Base-by-base conservation (phyloP, 441 rosid genomes). In the Corymbia calophylla region DNA sequence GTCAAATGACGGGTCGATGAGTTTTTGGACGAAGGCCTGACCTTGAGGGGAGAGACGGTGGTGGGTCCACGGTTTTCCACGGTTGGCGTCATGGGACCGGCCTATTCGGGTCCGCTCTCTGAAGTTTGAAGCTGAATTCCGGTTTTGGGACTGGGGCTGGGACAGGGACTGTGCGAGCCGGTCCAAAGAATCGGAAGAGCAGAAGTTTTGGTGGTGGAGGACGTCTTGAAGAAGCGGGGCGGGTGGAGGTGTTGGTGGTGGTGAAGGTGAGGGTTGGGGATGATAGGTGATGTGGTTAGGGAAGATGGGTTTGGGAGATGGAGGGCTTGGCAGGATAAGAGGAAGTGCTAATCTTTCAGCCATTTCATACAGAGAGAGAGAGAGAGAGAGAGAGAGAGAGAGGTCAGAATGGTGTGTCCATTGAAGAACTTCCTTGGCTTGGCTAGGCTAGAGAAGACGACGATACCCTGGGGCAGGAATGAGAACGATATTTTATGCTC, bases 51-150 rank as follows among this genome's bases (percentile, higher is more conserved):
- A 97, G 87, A 97, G 94, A 88, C 95, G 93, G 87, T 91, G 92
- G 91, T 94, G 90, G 77, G 95, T 92, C 99, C 99, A 97, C 32
- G 96, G 97, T 91, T 93, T 95, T 9, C 99, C 98, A 53, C 96
- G 94, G 94, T 97, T 96, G 8, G 92, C 89, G 94, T 96, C 98
- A 35, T 92, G 91, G 80, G 94, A 91, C 91, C 91, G 95, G 85
- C 98, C 98, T 47, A 97, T 91, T 68, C 97, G 87, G 56, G 84
- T 87, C 27, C 89, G 90, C 84, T 31, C 82, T 53, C 88, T 93
- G 48, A 44, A 77, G 93, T 91, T 21, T 93, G 93, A 29, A 27
- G n/a, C 48, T 31, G 88, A 10, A 53, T 19, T 8, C 10, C 48
- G 87, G 82, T 91, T 92, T 93, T 93, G 80, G 80, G 87, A 84